Evolutionary conservation across 352 stramenopile genomes (phyloP).

Genomic region (Aphanomyces stellatus): DNA sequence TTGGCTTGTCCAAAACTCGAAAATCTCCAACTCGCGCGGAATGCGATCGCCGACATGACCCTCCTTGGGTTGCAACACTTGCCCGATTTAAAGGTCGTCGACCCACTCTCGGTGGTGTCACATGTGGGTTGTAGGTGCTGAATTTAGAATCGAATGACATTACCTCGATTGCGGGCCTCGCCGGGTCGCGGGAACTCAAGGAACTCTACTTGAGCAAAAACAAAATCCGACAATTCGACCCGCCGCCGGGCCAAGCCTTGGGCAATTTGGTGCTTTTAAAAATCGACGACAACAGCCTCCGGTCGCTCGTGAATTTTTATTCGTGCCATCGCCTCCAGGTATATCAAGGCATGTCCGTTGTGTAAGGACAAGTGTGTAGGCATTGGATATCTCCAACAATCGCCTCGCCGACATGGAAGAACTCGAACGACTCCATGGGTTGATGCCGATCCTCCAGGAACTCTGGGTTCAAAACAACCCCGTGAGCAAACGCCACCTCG

Average conservation of each 20-base stretch:
- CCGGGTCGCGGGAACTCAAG: conserved; percentile 46
- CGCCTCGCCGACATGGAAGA: conserved; percentile 68
- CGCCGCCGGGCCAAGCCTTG: conserved; percentile 37
- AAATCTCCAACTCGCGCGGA: conserved; percentile 63
- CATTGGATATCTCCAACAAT: conserved; percentile 71
- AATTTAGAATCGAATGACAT: conserved; percentile 79
- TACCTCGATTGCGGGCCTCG: conserved; percentile 47
- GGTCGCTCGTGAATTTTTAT: conserved; percentile 55
- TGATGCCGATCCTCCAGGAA: conserved; percentile 51
- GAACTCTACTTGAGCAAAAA: conserved; percentile 79
- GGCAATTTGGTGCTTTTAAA: conserved; percentile 46
- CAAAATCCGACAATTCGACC: conserved; percentile 69
- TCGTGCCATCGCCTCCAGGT: conserved; percentile 65
- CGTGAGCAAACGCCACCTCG: conserved; percentile 74
- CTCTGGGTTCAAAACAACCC: conserved; percentile 63
- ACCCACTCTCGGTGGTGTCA: neutral
- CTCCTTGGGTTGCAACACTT: conserved; percentile 57
- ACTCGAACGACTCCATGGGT: conserved; percentile 46
- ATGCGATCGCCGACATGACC: conserved; percentile 72
- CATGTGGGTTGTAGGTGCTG: conserved; percentile 35
- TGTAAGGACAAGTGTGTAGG: conserved; percentile 24
- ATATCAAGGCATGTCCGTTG: neutral
- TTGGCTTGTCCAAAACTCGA: conserved; percentile 54
- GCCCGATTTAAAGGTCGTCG: conserved; percentile 46
- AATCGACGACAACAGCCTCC: conserved; percentile 74